Evolutionary conservation across 2,329 filamentous ascomycete species (phyloP).

Genomic region (Botrytis sinoallii): DNA sequence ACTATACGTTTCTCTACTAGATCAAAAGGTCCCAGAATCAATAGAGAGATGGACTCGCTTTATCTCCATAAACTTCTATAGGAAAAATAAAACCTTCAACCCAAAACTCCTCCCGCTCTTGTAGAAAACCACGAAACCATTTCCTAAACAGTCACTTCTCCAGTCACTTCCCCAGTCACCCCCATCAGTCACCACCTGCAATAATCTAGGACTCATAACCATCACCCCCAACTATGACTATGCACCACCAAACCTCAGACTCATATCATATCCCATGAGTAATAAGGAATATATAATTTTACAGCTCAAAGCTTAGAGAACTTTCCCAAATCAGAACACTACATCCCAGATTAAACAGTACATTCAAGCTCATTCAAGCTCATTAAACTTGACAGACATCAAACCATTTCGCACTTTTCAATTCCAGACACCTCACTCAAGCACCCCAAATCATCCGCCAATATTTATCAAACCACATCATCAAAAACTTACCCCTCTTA

Average conservation of each 20-base stretch:
- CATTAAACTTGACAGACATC: neutral
- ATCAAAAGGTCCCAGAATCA: neutral
- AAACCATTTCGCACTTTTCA: neutral
- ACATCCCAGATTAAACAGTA: neutral
- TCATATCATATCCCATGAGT: neutral
- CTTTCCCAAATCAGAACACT: neutral
- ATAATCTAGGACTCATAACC: neutral
- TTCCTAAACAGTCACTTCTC: too few species aligned
- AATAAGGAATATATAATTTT: neutral
- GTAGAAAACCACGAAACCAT: too few species aligned
- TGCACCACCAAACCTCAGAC: neutral
- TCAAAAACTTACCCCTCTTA: neutral
- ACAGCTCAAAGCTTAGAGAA: neutral
- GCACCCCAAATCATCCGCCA: neutral
- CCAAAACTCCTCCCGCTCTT: too few species aligned
- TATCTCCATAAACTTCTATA: neutral
- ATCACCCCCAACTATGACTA: neutral
- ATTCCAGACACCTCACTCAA: neutral
- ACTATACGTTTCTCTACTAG: neutral
- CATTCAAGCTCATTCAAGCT: neutral
- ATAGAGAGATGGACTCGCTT: accelerated
- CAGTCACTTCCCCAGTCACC: too few species aligned
- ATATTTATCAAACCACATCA: too few species aligned
- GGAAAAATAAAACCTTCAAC: accelerated
- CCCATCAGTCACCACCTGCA: neutral